Base-by-base conservation (phyloP, 2,329 filamentous ascomycete species). In the Didymella glomerata region DNA sequence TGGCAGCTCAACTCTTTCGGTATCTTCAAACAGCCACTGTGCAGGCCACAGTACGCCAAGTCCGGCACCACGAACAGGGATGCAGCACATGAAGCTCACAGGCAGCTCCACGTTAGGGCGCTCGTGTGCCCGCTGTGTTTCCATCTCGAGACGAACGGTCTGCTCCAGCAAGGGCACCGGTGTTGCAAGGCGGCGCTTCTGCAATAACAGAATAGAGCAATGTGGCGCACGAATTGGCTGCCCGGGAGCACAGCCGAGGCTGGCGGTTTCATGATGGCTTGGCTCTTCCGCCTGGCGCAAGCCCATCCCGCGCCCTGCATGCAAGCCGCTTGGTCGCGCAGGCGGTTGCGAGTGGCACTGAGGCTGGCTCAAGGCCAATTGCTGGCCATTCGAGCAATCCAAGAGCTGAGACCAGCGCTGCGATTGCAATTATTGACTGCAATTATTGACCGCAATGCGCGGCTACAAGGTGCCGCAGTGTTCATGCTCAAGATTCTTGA, bases 221-320 rank as follows among this genome's bases (percentile, higher is more conserved):
- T 50, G 56, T 54, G 51, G 56, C 56, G 47, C 38, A 59, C 51
- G 56, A 59, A 59, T 54, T 59, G 56, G 56, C 50, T 47, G 47
- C 24, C 25, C 56, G 40, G 49, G 24, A 41, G 20, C n/a, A 42
- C 46, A 46, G 56, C 49, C 56, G 45, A 59, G 25, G 20, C 32
- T 54, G 49, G 54, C 44, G 58, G 60, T 57, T 63, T 60, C 63
- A 62, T 18, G 42, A 40, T 48, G 18, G 40, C 44, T 54, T 60
- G 53, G 54, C 52, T 53, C n/a, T 28, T 34, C 46, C 53, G 54
- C 53, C 48, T 61, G 60, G 59, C 59, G 47, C 56, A 57, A 30
- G 57, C 63, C 61, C 50, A 16, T 53, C 56, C 61, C 54, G 63
- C 52, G 60, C 65, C 63, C 65, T 67, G 66, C 63, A 68, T 61